These are phyloP conservation scores for Chrysoporthe puriensis DNA, from an alignment of 2,329 filamentous ascomycete genomes.

Conservation along the genomic window DNA sequence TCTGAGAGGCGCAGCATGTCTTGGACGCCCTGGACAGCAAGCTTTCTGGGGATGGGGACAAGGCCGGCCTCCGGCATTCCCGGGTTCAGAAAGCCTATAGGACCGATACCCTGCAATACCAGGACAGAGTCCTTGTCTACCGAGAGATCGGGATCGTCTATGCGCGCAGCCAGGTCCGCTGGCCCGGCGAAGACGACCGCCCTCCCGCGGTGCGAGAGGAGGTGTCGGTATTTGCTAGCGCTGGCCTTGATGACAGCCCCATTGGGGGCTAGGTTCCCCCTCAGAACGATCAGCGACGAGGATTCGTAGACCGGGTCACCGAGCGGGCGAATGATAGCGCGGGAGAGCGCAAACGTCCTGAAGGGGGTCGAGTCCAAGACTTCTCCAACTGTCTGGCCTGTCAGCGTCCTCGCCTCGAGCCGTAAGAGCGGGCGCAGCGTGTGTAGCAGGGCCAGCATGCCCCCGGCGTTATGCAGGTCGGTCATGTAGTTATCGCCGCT, in stretches of 20 bases:
- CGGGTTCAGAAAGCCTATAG: constrained; percentile 72
- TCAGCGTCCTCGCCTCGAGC: constrained; percentile 79
- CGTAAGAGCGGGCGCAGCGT: constrained; percentile 76
- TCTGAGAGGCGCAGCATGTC: constrained; percentile 88
- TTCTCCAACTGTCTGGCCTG: constrained; percentile 79
- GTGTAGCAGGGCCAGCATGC: constrained; percentile 81
- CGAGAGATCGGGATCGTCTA: constrained; percentile 62
- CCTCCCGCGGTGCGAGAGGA: constrained; percentile 50
- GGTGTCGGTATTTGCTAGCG: constrained; percentile 72
- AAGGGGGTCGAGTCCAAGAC: constrained; percentile 73
- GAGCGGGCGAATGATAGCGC: constrained; percentile 65
- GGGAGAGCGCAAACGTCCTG: constrained; percentile 48
- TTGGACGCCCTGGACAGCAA: constrained; percentile 71
- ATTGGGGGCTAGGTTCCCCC: constrained; percentile 80
- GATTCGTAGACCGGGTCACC: constrained; percentile 67
- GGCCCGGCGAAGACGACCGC: constrained; percentile 73
- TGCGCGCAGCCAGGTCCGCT: constrained; percentile 72
- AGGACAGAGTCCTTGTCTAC: constrained; percentile 66
- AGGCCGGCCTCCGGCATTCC: constrained; percentile 87
- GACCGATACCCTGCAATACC: constrained; percentile 86
- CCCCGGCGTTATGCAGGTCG: constrained; percentile 87
- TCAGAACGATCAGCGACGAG: constrained; percentile 80
- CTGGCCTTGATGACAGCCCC: constrained; percentile 92
- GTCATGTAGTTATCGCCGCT: constrained; percentile 87
- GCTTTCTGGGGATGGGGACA: constrained; percentile 71